Conservation (phyloP, 2,329 filamentous ascomycete genomes). For the Leptographium galeiforme region DNA sequence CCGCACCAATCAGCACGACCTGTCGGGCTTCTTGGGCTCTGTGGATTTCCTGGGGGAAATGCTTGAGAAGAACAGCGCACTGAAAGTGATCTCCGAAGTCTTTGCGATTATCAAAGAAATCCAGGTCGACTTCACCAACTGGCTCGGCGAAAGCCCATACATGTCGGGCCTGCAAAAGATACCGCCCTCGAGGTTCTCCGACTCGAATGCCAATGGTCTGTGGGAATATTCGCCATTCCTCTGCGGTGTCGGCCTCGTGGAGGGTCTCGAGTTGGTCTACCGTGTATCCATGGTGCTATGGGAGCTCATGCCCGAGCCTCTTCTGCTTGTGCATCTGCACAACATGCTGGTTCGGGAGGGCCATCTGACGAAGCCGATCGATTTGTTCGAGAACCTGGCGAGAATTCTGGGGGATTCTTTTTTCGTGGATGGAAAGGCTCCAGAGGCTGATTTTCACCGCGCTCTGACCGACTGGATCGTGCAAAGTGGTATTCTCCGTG, state of each 20-base stretch:
- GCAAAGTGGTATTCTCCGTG: background rate
- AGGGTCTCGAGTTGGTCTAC: constrained; percentile 28
- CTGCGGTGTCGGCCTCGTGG: constrained; percentile 30
- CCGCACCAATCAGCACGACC: constrained; percentile 16
- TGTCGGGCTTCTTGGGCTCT: constrained; percentile 18
- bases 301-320: constrained; percentile 25
- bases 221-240: constrained; percentile 35
- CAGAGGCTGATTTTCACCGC: constrained; percentile 14
- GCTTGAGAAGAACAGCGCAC: constrained; percentile 15
- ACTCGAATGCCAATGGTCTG: constrained; percentile 27
- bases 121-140: constrained; percentile 20
- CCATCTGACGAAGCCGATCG: constrained; percentile 21
- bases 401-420: constrained; percentile 15
- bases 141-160: constrained; percentile 23
- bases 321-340: constrained; percentile 29
- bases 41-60: constrained; percentile 18
- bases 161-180: constrained; percentile 19
- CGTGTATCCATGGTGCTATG: constrained; percentile 20
- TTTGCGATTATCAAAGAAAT: constrained; percentile 15
- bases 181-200: constrained; percentile 27
- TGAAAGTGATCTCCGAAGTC: constrained; percentile 5
- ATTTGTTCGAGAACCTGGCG: constrained; percentile 18
- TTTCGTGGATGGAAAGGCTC: constrained; percentile 11
- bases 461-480: constrained; percentile 9
- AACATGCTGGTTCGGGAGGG: constrained; percentile 31